Percentiles rank a stretch among this genome's conserved stretches.
phyloP scores from a whole-genome alignment of 192 early-diverging fungal genomes.

The Coemansia umbellata region DNA sequence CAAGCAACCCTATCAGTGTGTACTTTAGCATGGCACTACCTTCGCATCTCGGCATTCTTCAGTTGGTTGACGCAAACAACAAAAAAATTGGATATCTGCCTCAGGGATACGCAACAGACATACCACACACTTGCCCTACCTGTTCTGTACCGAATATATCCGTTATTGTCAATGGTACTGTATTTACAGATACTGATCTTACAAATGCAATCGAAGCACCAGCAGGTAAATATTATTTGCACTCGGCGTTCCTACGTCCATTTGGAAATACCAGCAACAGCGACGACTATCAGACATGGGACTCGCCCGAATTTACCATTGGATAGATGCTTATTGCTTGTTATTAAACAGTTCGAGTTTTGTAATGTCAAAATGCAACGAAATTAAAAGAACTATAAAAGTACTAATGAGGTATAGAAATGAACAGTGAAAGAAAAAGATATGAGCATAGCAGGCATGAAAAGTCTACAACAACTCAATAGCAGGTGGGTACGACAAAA shows the following conservation, averaged over 20 bases:
- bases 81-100: constrained; percentile 23
- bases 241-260: constrained; percentile 27
- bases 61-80: constrained; percentile 12
- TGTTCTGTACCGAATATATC: not conserved
- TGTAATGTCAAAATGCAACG: too few relatives aligned
- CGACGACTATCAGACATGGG: constrained; percentile 44
- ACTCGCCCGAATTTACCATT: constrained; percentile 30
- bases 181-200: constrained; percentile 15
- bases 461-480: too few relatives aligned
- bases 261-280: constrained; percentile 27
- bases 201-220: constrained; percentile 5
- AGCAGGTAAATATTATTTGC: constrained; percentile 34
- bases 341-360: too few relatives aligned
- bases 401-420: too few relatives aligned
- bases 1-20: not conserved
- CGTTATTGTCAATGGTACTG: not conserved
- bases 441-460: too few relatives aligned
- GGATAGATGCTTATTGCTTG: too few relatives aligned
- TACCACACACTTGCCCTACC: constrained; percentile 11
- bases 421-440: too few relatives aligned
- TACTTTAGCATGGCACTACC: constrained; percentile 22
- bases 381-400: too few relatives aligned
- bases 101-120: constrained; percentile 19
- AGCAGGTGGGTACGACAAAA: too few relatives aligned
- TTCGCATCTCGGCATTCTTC: constrained; percentile 12